Conservation (phyloP, 2,329 filamentous ascomycete species). For the Beauveria sp. region DNA sequence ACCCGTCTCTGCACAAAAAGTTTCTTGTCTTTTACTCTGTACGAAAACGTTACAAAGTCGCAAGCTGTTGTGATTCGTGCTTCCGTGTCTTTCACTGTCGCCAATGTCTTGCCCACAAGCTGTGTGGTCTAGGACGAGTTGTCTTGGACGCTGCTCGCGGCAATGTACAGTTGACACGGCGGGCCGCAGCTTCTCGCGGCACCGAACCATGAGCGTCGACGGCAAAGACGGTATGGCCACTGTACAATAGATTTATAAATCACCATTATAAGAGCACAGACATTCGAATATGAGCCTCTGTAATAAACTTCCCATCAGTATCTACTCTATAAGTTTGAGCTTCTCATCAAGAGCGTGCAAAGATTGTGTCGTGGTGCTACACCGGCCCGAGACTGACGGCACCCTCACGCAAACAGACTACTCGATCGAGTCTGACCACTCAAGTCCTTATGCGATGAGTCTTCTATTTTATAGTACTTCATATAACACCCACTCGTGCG, state of each 20-base stretch:
- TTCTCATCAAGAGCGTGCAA: too few species aligned
- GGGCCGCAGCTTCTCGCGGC: constrained; percentile 41
- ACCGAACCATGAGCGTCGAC: constrained; percentile 18
- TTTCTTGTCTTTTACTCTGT: constrained; percentile 42
- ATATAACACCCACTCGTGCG: too few species aligned
- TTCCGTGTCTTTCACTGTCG: too few species aligned
- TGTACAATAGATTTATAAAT: background rate
- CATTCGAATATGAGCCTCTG: background rate
- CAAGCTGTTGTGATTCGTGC: background rate
- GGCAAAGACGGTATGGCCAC: constrained; percentile 22
- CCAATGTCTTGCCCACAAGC: constrained; percentile 50
- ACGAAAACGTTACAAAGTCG: too few species aligned
- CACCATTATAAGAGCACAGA: too few species aligned
- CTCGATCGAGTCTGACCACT: background rate
- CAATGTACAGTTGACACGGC: constrained; percentile 63
- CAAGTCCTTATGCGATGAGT: background rate
- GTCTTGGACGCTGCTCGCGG: constrained; percentile 49
- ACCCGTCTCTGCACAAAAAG: too few species aligned
- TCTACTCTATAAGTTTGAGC: too few species aligned
- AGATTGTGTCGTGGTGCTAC: background rate
- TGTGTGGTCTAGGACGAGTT: constrained; percentile 50
- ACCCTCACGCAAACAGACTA: background rate
- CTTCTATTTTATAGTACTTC: background rate
- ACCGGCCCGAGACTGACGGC: background rate
- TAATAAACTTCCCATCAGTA: too few species aligned